A percentile compares a stretch with the other conserved stretches of the same genome.
phyloP scores from a whole-genome alignment of 768 basidiomycete species.

The Rhizopogon vesiculosus region DNA sequence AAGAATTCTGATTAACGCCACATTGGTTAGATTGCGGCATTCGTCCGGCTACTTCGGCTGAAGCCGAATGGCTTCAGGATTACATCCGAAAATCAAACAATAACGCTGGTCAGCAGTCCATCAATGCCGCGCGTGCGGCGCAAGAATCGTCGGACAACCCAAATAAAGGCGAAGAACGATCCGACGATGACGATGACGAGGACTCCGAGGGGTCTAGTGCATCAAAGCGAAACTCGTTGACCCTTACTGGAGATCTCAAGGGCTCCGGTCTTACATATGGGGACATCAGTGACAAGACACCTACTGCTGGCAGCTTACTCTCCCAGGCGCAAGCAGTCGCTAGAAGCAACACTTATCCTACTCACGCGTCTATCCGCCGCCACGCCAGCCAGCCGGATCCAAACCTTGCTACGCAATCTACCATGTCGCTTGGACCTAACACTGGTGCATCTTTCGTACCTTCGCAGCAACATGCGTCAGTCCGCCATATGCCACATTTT shows the following conservation, averaged over 20 bases:
- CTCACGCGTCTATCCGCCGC: constrained; percentile 74
- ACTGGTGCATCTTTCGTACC: constrained; percentile 41
- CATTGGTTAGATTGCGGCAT: constrained; percentile 75
- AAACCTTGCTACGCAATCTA: constrained; percentile 49
- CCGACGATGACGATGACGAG: constrained; percentile 84
- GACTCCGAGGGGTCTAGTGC: constrained; percentile 75
- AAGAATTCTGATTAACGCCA: constrained; percentile 25
- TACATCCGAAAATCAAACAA: constrained; percentile 91
- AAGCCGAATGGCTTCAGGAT: constrained; percentile 89
- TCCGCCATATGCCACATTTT: constrained; percentile 75
- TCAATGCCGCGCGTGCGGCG: constrained; percentile 68
- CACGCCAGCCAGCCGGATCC: constrained; percentile 55
- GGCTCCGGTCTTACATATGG: constrained; percentile 46
- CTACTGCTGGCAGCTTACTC: constrained; percentile 71
- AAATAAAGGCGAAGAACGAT: constrained; percentile 62
- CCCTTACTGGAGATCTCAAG: constrained; percentile 61
- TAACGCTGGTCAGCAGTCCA: constrained; percentile 69
- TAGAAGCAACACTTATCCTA: constrained; percentile 55
- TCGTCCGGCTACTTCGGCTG: constrained; percentile 83
- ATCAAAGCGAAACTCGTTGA: constrained; percentile 73
- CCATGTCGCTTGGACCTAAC: constrained; percentile 48
- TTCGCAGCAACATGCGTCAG: constrained; percentile 52
- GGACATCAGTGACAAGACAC: constrained; percentile 81
- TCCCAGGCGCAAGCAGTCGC: constrained; percentile 69
- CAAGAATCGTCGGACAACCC: constrained; percentile 63